These are phyloP conservation scores for Hypoxylon sp. DNA, from an alignment of 2,329 filamentous ascomycete genomes.

Conservation along the genomic window DNA sequence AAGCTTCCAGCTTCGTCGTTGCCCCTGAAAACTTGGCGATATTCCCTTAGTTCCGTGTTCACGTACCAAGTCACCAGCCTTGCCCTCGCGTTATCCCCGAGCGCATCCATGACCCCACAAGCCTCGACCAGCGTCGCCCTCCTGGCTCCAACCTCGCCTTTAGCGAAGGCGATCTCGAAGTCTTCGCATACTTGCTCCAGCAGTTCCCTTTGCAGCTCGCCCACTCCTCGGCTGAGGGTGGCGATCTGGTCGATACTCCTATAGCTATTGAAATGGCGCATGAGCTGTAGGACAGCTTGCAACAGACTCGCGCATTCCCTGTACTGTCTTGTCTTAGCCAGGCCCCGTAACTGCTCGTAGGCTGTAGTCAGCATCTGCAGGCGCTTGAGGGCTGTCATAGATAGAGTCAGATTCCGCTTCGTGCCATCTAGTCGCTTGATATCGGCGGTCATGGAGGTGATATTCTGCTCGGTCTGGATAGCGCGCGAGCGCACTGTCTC, in stretches of 20 bases:
- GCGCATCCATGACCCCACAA: slow-evolving; percentile 92
- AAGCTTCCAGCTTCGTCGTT: slow-evolving; percentile 96
- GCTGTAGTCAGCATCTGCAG: slow-evolving; percentile 99
- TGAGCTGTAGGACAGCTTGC: slow-evolving; percentile 95
- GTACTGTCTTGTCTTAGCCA: slow-evolving; percentile 90
- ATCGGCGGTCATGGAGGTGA: slow-evolving; percentile 98
- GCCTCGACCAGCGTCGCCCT: slow-evolving; percentile 83
- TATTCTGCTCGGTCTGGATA: slow-evolving; percentile 91
- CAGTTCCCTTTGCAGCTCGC: slow-evolving; percentile 91
- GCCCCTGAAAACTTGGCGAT: slow-evolving; percentile 93
- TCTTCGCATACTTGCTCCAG: slow-evolving; percentile 99
- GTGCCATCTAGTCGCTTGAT: slow-evolving; percentile 98
- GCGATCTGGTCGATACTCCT: slow-evolving; percentile 98
- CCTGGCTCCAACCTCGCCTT: slow-evolving; percentile 80
- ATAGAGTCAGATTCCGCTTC: slow-evolving; percentile 94
- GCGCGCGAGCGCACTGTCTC: slow-evolving; percentile 91
- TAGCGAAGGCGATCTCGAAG: slow-evolving; percentile 95
- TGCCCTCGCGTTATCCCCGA: slow-evolving; percentile 86
- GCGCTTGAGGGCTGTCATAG: slow-evolving; percentile 97
- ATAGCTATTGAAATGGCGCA: slow-evolving; percentile 99
- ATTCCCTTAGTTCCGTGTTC: slow-evolving; percentile 95
- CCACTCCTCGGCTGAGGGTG: slow-evolving; percentile 89
- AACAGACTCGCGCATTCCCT: slow-evolving; percentile 93
- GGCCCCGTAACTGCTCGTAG: slow-evolving; percentile 91
- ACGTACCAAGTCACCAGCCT: slow-evolving; percentile 96